Base-by-base conservation (phyloP, 1,284 basidiomycete species). In the Schizophyllum amplum region DNA sequence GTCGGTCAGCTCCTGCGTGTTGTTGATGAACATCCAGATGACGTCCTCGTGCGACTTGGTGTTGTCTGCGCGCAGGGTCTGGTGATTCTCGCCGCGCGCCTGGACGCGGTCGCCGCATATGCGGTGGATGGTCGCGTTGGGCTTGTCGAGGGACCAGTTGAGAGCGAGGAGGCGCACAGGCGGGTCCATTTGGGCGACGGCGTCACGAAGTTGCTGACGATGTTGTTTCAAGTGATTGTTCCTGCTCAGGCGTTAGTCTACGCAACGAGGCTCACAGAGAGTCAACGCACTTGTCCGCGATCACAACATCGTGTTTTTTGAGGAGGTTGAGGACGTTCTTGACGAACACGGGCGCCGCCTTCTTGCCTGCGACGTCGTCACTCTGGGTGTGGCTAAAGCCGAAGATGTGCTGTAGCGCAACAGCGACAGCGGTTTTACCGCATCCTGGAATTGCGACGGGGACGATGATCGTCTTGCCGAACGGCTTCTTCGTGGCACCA, bases 371-470 rank as follows among this genome's bases (percentile, higher is more conserved):
- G 4, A 98, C 81, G 65, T 98, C 92, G 70, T 99, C 97, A 65
- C 89, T 93, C 68, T 99, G 96, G 0, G 89, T 92, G 66, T 98
- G 94, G 0, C 78, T 90, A 59, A 92, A 94, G 0, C 79, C 81
- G 64, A 94, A 97, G 0, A 99, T 76, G 57, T 86, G 76, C 1
- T 76, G 62, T 1, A 99, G 80, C 0, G 94, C 93, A 4, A 97
- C 74, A 0, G 90, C 81, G 9, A 99, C 76, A 0, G 89, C 74
- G 0, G 97, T 99, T 77, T 99, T 99, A 25, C 95, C 96, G 67
- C 89, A 93, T 2, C 96, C 95, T 22, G 94, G 96, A 49, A 98
- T 83, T 2, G 94, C 94, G 20, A 98, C 73, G 0, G 97, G 94
- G 0, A 94, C 78, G 56, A 99, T 82, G 56, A 98, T 75, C 0